phyloP scores from a whole-genome alignment of 768 basidiomycete species.

The Leccinellum rugosiceps region DNA sequence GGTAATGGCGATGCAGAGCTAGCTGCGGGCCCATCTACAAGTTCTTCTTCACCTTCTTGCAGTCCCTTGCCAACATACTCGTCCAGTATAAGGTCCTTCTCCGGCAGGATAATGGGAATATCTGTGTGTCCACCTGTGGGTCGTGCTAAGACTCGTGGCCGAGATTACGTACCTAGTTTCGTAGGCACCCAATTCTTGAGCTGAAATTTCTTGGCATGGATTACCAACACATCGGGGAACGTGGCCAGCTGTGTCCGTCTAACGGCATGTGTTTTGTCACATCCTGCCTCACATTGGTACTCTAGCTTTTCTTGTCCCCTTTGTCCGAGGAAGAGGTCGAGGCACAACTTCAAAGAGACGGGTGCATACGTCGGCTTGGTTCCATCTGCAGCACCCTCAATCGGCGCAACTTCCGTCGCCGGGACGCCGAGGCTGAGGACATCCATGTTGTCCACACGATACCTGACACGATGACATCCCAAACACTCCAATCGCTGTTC shows the following conservation, averaged over 20 bases:
- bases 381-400: background rate
- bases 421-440: conserved; percentile 80
- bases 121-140: conserved; percentile 44
- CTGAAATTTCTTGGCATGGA: conserved; percentile 94
- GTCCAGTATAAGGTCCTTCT: conserved; percentile 59
- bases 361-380: conserved; percentile 58
- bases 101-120: conserved; percentile 75
- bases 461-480: conserved; percentile 77
- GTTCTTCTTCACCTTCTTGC: conserved; percentile 62
- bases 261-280: conserved; percentile 58
- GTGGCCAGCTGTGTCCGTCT: conserved; percentile 78
- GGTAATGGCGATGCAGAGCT: conserved; percentile 44
- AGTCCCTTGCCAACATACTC: conserved; percentile 67
- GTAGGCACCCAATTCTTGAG: conserved; percentile 95
- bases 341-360: conserved; percentile 57
- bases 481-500: conserved; percentile 87
- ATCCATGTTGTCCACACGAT: conserved; percentile 74
- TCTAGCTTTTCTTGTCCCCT: conserved; percentile 66
- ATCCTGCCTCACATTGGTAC: conserved; percentile 77
- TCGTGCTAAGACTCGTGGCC: background rate
- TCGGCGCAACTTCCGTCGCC: conserved; percentile 39
- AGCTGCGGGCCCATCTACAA: conserved; percentile 51
- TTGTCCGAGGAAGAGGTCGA: conserved; percentile 45
- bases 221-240: conserved; percentile 83
- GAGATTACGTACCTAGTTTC: conserved; percentile 70